Evolutionary conservation across 805 yeast species (phyloP).

Genomic region (Hanseniaspora mollemarum): DNA sequence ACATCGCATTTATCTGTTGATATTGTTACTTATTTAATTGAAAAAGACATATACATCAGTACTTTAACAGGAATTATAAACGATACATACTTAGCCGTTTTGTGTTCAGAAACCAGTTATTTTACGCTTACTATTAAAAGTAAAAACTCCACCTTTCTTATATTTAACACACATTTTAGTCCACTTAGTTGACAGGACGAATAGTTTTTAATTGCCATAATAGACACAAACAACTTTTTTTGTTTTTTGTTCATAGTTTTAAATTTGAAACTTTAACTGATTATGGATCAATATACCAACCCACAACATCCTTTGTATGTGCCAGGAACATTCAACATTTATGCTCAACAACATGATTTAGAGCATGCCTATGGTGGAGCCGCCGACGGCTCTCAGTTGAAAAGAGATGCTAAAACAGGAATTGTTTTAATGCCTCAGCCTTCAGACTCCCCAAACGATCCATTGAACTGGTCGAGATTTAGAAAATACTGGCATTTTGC

Average conservation of each 20-base stretch:
- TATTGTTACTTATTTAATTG: too few species aligned
- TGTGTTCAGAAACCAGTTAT: constrained; percentile 16
- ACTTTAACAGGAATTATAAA: too few species aligned
- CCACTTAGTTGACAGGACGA: constrained; percentile 1
- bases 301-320: constrained; percentile 36
- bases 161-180: not conserved
- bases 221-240: not conserved
- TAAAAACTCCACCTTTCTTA: not conserved
- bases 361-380: constrained; percentile 25
- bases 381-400: constrained; percentile 26
- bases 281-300: constrained; percentile 33
- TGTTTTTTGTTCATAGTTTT: not conserved
- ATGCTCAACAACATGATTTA: constrained; percentile 30
- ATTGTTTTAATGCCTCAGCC: constrained; percentile 51
- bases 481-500: constrained; percentile 38
- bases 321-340: constrained; percentile 47
- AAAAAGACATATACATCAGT: too few species aligned
- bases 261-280: not conserved
- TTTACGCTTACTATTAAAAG: not conserved
- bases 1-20: too few species aligned
- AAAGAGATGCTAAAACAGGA: constrained; percentile 29
- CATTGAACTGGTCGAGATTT: constrained; percentile 44
- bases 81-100: not conserved
- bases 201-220: not conserved
- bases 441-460: constrained; percentile 52